Conservation (phyloP, 1,284 basidiomycete species). For the Anthracocystis panici-leucophaei region DNA sequence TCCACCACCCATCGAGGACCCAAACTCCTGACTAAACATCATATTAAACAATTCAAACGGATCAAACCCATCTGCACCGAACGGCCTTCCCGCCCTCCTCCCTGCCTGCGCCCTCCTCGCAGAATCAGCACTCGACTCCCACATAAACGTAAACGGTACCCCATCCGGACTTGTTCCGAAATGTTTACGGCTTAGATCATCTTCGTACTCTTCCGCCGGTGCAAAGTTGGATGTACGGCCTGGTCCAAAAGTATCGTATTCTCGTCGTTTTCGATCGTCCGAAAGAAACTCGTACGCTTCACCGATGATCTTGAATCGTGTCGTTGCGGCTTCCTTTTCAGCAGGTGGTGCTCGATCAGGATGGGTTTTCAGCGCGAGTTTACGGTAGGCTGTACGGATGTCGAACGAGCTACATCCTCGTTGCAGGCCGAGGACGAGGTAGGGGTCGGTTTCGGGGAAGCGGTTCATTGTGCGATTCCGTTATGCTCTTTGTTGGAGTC, state of each 20-base stretch:
- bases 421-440: constrained; percentile 56
- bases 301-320: constrained; percentile 59
- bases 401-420: constrained; percentile 48
- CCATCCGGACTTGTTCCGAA: constrained; percentile 58
- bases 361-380: constrained; percentile 61
- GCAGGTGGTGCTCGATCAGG: constrained; percentile 59
- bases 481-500: too few relatives aligned
- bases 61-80: constrained; percentile 57
- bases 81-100: constrained; percentile 39
- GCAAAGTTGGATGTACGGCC: constrained; percentile 6
- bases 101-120: constrained; percentile 57
- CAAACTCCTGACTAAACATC: constrained; percentile 59
- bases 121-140: constrained; percentile 65
- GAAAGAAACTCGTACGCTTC: constrained; percentile 65
- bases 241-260: constrained; percentile 51
- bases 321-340: constrained; percentile 58
- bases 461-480: constrained; percentile 22
- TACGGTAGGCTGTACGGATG: constrained; percentile 62
- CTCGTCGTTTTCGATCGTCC: constrained; percentile 51
- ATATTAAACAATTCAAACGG: constrained; percentile 66
- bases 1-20: constrained; percentile 14
- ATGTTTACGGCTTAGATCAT: constrained; percentile 33
- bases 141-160: constrained; percentile 56
- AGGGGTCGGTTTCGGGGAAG: constrained; percentile 51
- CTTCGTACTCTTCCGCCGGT: constrained; percentile 23